A percentile compares a stretch with the other conserved stretches of the same genome.
phyloP scores from a whole-genome alignment of 352 stramenopile species.

The Thalassiosira sp. region DNA sequence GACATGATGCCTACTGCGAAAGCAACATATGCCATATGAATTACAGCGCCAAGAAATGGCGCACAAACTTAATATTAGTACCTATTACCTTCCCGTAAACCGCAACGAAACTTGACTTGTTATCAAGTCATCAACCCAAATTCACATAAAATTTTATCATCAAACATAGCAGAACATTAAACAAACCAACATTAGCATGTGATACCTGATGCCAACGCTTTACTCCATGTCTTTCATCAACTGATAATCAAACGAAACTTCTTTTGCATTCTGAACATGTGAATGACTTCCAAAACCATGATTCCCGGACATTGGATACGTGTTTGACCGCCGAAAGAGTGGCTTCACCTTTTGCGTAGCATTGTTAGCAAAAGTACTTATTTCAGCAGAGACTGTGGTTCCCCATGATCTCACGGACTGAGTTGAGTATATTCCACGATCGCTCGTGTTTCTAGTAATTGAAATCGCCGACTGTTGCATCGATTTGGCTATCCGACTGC shows the following conservation, averaged over 20 bases:
- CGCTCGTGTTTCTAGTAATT: constrained; percentile 3
- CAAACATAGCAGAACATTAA: too few relatives aligned
- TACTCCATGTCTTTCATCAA: constrained; percentile 27
- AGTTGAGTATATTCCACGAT: constrained; percentile 24
- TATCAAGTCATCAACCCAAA: background rate
- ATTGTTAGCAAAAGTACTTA: constrained; percentile 18
- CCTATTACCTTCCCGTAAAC: too few relatives aligned
- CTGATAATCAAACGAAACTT: constrained; percentile 34
- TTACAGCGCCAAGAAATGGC: too few relatives aligned
- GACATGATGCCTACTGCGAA: too few relatives aligned
- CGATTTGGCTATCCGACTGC: constrained; percentile 20
- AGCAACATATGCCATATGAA: too few relatives aligned
- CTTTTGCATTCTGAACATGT: background rate
- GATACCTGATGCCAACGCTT: background rate
- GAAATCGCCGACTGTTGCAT: constrained; percentile 12
- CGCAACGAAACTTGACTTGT: too few relatives aligned
- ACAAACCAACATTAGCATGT: background rate
- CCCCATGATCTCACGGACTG: constrained; percentile 15
- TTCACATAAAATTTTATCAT: background rate
- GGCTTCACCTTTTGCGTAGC: constrained; percentile 8
- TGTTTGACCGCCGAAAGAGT: constrained; percentile 14
- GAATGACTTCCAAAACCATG: background rate
- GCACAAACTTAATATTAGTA: too few relatives aligned
- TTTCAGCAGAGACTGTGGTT: constrained; percentile 12
- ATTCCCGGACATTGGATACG: constrained; percentile 6